phyloP scores from a whole-genome alignment of 2,329 filamentous ascomycete species.

The Huntiella bhutanensis region DNA sequence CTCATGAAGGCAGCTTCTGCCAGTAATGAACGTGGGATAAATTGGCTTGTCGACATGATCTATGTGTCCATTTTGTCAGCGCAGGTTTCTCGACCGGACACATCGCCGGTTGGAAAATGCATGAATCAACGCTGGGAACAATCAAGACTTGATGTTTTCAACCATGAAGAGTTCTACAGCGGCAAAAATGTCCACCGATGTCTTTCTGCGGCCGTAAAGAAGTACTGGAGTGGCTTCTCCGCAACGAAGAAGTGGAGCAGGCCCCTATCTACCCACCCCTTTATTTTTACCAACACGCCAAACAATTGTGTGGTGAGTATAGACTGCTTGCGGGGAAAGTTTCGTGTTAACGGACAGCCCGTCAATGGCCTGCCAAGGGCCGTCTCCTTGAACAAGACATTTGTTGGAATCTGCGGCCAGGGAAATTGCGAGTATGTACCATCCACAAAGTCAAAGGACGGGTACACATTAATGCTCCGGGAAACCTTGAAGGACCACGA shows the following conservation, averaged over 20 bases:
- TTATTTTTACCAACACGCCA: too few relatives aligned
- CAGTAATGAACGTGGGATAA: too few relatives aligned
- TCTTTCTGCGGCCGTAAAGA: neutral
- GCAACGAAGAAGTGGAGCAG: neutral
- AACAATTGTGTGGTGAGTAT: constrained; percentile 14
- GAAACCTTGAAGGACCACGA: constrained; percentile 15
- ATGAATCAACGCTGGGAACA: too few relatives aligned
- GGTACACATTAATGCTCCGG: constrained; percentile 16
- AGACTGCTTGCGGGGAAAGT: constrained; percentile 30
- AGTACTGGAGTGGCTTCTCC: neutral
- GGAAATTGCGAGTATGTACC: constrained; percentile 25
- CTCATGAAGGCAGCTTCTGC: too few relatives aligned
- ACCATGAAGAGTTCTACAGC: too few relatives aligned
- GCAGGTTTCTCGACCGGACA: too few relatives aligned
- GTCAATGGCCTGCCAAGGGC: constrained; percentile 26
- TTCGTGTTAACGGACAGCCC: constrained; percentile 33
- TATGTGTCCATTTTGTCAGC: too few relatives aligned
- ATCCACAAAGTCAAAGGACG: constrained; percentile 16
- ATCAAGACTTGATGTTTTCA: too few relatives aligned
- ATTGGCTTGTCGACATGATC: too few relatives aligned
- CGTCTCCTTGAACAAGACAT: constrained; percentile 24
- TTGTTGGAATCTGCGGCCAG: constrained; percentile 25
- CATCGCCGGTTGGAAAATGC: too few relatives aligned
- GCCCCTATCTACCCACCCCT: too few relatives aligned
- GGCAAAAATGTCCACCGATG: too few relatives aligned